A percentile compares a stretch with the other conserved stretches of the same genome.
These are phyloP conservation scores for Neopestalotiopsis sp. DNA, from an alignment of 2,329 filamentous ascomycete genomes.

Conservation along the genomic window DNA sequence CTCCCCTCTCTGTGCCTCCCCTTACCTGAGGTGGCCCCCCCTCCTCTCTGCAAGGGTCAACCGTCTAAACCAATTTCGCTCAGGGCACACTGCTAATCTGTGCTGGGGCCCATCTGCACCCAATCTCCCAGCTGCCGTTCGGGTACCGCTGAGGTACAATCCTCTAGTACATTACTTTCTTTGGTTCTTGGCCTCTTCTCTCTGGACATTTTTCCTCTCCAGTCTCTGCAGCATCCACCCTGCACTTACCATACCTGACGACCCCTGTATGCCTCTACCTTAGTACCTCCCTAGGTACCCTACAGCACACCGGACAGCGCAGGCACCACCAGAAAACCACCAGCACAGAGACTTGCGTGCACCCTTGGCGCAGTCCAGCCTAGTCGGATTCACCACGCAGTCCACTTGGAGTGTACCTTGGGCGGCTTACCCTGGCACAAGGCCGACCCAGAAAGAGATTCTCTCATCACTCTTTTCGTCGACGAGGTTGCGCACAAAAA, in stretches of 20 bases:
- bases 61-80: constrained; percentile 29
- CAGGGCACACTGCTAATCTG: constrained; percentile 25
- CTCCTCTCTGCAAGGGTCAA: constrained; percentile 6
- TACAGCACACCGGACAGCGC: constrained; percentile 28
- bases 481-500: not conserved
- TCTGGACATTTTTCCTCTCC: not conserved
- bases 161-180: not conserved
- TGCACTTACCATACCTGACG: not conserved
- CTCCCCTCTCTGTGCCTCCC: not conserved
- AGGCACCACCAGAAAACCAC: not conserved
- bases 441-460: not conserved
- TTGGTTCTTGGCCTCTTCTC: not conserved
- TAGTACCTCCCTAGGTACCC: constrained; percentile 18
- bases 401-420: not conserved
- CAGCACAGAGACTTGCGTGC: not conserved
- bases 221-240: not conserved
- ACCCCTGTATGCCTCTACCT: not conserved
- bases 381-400: not conserved
- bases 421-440: constrained; percentile 1
- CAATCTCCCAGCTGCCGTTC: constrained; percentile 28
- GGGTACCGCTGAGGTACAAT: constrained; percentile 36
- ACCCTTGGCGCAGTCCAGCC: not conserved
- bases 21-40: not conserved
- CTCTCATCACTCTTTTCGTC: not conserved
- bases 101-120: constrained; percentile 26